Base-by-base conservation (phyloP, 202 grass and related monocot genomes). In the Carex arenaria region DNA sequence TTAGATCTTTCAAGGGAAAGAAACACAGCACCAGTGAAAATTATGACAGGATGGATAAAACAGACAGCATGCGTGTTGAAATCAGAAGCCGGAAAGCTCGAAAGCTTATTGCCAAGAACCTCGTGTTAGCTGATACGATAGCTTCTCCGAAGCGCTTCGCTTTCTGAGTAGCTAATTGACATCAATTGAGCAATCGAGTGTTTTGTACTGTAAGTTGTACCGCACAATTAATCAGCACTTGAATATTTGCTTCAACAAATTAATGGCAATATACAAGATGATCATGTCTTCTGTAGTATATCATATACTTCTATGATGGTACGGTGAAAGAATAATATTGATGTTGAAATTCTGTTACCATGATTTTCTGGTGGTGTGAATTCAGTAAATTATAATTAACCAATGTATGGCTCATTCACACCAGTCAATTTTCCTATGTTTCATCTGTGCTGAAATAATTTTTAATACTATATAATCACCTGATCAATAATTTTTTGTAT, bases 41-140 rank as follows among this genome's bases (percentile, higher is more conserved):
- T 19, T 97, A 94, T 45, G 86, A 85, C 82, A 98, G 89, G 88
- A 75, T 95, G 89, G 92, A 87, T 75, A 98, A 98, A 82, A 98
- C 92, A 22, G 95, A 98, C 0, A 98, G 92, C 92, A 98, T 93
- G 95, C 80, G 95, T 28, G 86, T 98, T 69, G 95, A 98, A 87
- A 95, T 98, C 75, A 87, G 80, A 61, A 98, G 95, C 89, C 84
- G 82, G 42, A 94, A 83, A 62, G 86, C 95, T 51, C 87, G 63
- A 47, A 88, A 92, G 88, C 91, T 95, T 74, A 95, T 98, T 71
- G 91, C 89, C 84, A 98, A 98, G 89, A 98, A 95, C 87, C 95
- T 98, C 70, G 60, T 84, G 84, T 79, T 87, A 32, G 88, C 85
- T 15, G 89, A 93, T 82, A 31, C 83, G 26, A 22, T 94, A 49